Percentiles rank a stretch among this genome's conserved stretches.
phyloP scores from a whole-genome alignment of 176 grass and related monocot genomes.

The Saccharum officinarum region DNA sequence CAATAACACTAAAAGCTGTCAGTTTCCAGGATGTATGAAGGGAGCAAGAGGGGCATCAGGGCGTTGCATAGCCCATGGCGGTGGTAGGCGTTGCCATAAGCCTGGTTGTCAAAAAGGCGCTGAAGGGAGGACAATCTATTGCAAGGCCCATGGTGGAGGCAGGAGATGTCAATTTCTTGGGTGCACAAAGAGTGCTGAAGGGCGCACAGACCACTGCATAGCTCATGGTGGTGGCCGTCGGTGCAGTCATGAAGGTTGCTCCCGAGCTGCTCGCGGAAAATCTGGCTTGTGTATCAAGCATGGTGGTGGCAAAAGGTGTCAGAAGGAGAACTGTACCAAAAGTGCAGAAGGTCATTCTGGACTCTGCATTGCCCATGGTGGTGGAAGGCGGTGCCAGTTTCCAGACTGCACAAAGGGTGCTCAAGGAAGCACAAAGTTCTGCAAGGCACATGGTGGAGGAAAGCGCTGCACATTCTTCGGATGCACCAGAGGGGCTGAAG shows the following conservation, averaged over 20 bases:
- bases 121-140: slow-evolving; percentile 92
- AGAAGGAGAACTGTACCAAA: slow-evolving; percentile 72
- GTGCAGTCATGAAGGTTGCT: slow-evolving; percentile 69
- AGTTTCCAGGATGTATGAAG: slow-evolving; percentile 82
- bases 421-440: slow-evolving; percentile 92
- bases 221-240: slow-evolving; percentile 87
- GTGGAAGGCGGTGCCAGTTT: slow-evolving; percentile 83
- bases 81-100: slow-evolving; percentile 78
- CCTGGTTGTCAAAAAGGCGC: slow-evolving; percentile 88
- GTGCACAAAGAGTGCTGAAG: slow-evolving; percentile 91
- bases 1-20: slow-evolving; percentile 57
- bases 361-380: slow-evolving; percentile 93
- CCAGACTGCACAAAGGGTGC: slow-evolving; percentile 78
- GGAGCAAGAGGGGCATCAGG: slow-evolving; percentile 93
- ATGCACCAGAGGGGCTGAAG: slow-evolving; percentile 91
- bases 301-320: slow-evolving; percentile 94
- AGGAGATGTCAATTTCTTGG: slow-evolving; percentile 76
- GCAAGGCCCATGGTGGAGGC: slow-evolving; percentile 95
- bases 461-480: slow-evolving; percentile 93
- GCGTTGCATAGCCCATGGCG: slow-evolving; percentile 92
- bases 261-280: slow-evolving; percentile 83
- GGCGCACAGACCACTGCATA: slow-evolving; percentile 88
- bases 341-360: slow-evolving; percentile 94
- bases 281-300: slow-evolving; percentile 93
- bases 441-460: slow-evolving; percentile 88